phyloP scores from a whole-genome alignment of 2,329 filamentous ascomycete genomes.

The Diaporthe caulivora region DNA sequence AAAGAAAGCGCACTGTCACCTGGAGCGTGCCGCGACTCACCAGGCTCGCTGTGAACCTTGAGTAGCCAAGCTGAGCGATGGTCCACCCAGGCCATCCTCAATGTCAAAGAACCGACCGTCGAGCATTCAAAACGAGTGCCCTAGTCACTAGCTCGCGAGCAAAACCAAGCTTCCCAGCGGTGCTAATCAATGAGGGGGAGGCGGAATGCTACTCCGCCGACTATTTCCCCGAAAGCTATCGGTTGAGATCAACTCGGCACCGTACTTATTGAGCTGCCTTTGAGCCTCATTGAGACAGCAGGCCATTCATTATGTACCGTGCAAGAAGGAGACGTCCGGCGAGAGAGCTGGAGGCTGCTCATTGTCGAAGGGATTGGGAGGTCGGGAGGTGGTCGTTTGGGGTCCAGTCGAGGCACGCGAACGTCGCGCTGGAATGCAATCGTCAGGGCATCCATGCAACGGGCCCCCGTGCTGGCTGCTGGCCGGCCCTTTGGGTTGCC shows the following conservation, averaged over 20 bases:
- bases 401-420: constrained; percentile 5
- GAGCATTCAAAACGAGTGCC: constrained; percentile 1
- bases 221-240: constrained; percentile 5
- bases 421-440: constrained; percentile 17
- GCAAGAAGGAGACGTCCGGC: not conserved
- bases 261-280: not conserved
- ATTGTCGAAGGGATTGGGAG: not conserved
- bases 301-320: not conserved
- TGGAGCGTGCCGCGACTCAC: not conserved
- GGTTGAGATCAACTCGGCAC: constrained; percentile 1
- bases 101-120: constrained; percentile 15
- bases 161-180: constrained; percentile 11
- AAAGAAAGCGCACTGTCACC: not conserved
- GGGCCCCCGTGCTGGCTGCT: constrained; percentile 5
- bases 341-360: not conserved
- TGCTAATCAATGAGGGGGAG: constrained; percentile 17
- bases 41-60: constrained; percentile 6
- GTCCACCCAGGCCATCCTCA: not conserved
- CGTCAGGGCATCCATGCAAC: constrained; percentile 28
- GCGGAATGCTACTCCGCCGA: constrained; percentile 17
- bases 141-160: constrained; percentile 5
- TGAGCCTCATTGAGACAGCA: not conserved
- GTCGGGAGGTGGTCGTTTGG: not conserved
- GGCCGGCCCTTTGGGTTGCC: constrained; percentile 27
- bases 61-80: not conserved